Base-by-base conservation (phyloP, 2,329 filamentous ascomycete species). In the Pyricularia grisea region DNA sequence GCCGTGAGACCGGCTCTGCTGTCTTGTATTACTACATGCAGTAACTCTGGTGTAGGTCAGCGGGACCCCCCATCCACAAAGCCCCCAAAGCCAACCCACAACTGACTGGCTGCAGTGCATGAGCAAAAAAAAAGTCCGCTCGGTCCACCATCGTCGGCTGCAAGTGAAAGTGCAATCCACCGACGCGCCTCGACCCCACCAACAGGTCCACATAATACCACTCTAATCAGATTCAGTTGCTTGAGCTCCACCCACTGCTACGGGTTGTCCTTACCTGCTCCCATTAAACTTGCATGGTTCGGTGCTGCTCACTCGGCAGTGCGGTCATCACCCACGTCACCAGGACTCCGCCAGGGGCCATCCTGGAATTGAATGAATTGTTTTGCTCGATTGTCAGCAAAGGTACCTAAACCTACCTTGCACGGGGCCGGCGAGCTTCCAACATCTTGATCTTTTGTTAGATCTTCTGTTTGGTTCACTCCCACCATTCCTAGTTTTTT, bases 31-130 rank as follows among this genome's bases (percentile, higher is more conserved):
- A 63, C 60, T 63, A 25, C 60, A 63, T 63, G 17, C 25, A 63
- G 60, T 28, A 63, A 63, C 60, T 63, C 60, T 63, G 27, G 60
- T 63, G 60, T 63, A 63, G 60, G 60, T 63, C 60, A 63, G 60
- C 25, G 60, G 60, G 27, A 7, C 14, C 60, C 60, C 60, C 58
- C 23, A 12, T 28, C 25, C 60, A 27, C 58, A 61, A 30, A 28
- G 25, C 3, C 60, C 10, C 60, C 60, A 63, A 61, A 61, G 20
- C 60, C 25, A 14, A 28, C 25, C 28, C 27, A 28, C 20, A 63
- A 11, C 28, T 28, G 14, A 27, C 28, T 28, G 60, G 25, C 60
- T 63, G 60, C 25, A 30, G 60, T 63, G 60, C 60, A 27, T 63
- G 60, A 28, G 25, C 60, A 23, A 63, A 63, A 63, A 63, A 63